phyloP scores from a whole-genome alignment of 2,329 filamentous ascomycete species.

The Colletotrichum karsti region DNA sequence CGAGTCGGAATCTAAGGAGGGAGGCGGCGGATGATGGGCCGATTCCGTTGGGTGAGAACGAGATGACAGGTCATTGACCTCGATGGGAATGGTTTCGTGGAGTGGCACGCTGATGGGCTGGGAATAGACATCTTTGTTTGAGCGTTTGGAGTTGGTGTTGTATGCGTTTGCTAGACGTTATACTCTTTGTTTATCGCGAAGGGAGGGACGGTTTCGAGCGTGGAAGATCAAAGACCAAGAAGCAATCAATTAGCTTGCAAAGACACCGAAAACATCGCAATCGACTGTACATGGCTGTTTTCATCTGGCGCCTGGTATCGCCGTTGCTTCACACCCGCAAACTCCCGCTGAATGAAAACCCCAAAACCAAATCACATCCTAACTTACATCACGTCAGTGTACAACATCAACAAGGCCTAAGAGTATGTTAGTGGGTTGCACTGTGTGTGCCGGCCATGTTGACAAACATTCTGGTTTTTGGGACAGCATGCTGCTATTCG shows the following conservation, averaged over 20 bases:
- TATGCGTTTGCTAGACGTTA: too few species aligned
- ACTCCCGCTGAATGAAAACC: conserved; percentile 13
- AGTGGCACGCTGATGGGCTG: not conserved
- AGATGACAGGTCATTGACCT: conserved; percentile 16
- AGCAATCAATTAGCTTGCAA: not conserved
- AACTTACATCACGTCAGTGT: conserved; percentile 9
- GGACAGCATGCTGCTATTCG: not conserved
- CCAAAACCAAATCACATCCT: not conserved
- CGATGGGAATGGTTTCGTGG: not conserved
- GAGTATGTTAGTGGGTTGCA: not conserved
- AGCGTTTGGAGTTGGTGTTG: not conserved
- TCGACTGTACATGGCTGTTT: conserved; percentile 9
- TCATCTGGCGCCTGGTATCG: conserved; percentile 14
- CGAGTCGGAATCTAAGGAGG: not conserved
- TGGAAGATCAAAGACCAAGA: not conserved
- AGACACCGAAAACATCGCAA: not conserved
- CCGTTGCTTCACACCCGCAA: not conserved
- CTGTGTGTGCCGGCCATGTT: too few species aligned
- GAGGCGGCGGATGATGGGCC: not conserved
- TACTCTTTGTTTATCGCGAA: too few species aligned
- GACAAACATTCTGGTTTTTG: not conserved
- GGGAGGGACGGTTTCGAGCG: not conserved
- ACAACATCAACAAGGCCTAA: not conserved
- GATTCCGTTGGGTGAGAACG: not conserved
- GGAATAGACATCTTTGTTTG: not conserved